Base-by-base conservation (phyloP, 495 filamentous ascomycete species). In the Chaetomium tenue region DNA sequence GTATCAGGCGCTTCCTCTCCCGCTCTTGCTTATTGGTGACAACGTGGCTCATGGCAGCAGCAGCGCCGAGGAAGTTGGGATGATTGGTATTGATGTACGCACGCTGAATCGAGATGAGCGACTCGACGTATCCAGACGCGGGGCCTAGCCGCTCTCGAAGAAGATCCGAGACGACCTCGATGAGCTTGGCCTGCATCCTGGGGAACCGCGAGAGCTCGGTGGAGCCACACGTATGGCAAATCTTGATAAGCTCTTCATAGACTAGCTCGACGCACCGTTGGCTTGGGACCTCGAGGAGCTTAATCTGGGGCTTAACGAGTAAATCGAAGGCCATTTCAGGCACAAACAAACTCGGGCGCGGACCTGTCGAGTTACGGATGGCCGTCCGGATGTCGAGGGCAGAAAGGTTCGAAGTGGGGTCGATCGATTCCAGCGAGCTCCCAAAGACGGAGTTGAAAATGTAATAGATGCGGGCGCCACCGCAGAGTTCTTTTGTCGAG, bases 71-170 rank as follows among this genome's bases (percentile, higher is more conserved):
- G 81, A 99, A 99, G 71, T 99, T 99, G 39, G 94, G 94, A 69
- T 99, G 94, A 73, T 99, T 99, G 47, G 94, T 99, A 77, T 99
- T 99, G 76, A 99, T 97, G 75, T 99, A 99, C 18, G 94, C 94
- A 63, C 94, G 84, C 77, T 99, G 94, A 39, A 99, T 99, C 13
- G 93, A 88, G 48, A 98, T 99, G 46, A 99, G 83, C 25, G 92
- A 97, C 72, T 96, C 94, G 6, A 99, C 94, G 70, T 99, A 99
- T 28, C 71, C 79, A 7, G 93, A 93, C 58, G 90, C 86, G 18
- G 94, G 94, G 0, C 95, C 93, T 30, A 98, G 79, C 48, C 92
- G 85, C 76, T 99, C 94, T 54, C 94, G 87, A 53, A 99, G 85
- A 51, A 99, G 87, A 73, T 99, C 94, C 9, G 93, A 97, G 1